Percentiles rank a stretch among this genome's conserved stretches.
phyloP scores from a whole-genome alignment of 352 stramenopile species.

The Phytophthora citrophthora region DNA sequence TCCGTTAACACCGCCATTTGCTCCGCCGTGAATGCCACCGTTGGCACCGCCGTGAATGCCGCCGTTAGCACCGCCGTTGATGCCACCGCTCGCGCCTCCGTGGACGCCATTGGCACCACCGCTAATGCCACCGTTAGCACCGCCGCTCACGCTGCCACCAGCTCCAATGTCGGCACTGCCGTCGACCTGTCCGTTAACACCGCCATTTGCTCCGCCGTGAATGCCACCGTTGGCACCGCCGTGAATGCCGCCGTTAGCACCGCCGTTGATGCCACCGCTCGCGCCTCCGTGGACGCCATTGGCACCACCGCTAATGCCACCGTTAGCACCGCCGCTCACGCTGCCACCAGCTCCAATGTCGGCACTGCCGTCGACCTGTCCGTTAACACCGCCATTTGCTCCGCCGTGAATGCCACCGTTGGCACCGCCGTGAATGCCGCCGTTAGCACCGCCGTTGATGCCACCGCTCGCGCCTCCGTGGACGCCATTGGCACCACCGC shows the following conservation, averaged over 20 bases:
- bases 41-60: not conserved
- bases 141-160: not conserved
- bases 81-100: not conserved
- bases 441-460: not conserved
- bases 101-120: not conserved
- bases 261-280: not conserved
- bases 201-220: too few relatives aligned
- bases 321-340: not conserved
- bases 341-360: not conserved
- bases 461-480: not conserved
- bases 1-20: not conserved
- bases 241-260: not conserved
- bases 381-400: not conserved
- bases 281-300: not conserved
- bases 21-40: not conserved
- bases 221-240: not conserved
- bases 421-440: not conserved
- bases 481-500: not conserved
- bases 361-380: not conserved
- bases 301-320: not conserved
- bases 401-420: slow-evolving; percentile 3
- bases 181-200: too few relatives aligned
- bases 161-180: not conserved
- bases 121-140: not conserved
- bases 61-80: not conserved